A percentile compares a stretch with the other conserved stretches of the same genome.
Conservation (phyloP, 1,139 yeast genomes). For the Yamadazyma dendronema region DNA sequence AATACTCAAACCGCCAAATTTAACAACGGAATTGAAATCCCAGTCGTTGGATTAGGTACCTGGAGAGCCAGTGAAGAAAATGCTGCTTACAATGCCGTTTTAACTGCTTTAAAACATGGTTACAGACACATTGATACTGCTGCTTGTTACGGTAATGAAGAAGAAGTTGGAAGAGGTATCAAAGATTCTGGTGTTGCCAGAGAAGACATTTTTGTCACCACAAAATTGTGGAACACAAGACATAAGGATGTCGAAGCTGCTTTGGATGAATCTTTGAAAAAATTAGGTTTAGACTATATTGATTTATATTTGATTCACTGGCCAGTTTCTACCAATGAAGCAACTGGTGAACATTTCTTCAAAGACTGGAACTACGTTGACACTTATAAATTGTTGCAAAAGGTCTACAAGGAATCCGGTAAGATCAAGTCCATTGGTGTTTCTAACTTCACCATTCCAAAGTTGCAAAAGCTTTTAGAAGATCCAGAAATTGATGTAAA, state of each 20-base stretch:
- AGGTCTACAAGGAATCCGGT: constrained; percentile 50
- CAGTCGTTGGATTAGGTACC: constrained; percentile 75
- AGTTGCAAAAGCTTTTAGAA: constrained; percentile 44
- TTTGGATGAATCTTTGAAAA: constrained; percentile 60
- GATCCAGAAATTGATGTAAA: constrained; percentile 41
- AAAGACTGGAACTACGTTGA: constrained; percentile 55
- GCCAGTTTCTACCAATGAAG: constrained; percentile 61
- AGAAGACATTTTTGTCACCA: constrained; percentile 72
- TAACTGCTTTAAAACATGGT: constrained; percentile 64
- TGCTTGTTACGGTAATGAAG: constrained; percentile 65
- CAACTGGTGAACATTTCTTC: constrained; percentile 15
- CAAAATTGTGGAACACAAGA: constrained; percentile 74
- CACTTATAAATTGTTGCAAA: constrained; percentile 71
- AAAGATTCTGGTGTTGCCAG: constrained; percentile 69
- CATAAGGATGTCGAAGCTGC: constrained; percentile 57
- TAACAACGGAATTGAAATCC: constrained; percentile 68
- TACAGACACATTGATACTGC: constrained; percentile 85
- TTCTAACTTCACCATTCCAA: constrained; percentile 51
- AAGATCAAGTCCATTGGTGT: constrained; percentile 63
- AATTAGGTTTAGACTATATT: constrained; percentile 75
- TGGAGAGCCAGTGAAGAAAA: constrained; percentile 62
- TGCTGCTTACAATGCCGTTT: constrained; percentile 59
- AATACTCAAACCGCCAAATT: constrained; percentile 35
- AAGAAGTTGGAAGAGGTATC: constrained; percentile 63
- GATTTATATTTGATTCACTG: constrained; percentile 86